Evolutionary conservation across 441 rosid species (phyloP), one percentile per base, ranked within the genome.

Genomic region (Erodium moschatum): DNA sequence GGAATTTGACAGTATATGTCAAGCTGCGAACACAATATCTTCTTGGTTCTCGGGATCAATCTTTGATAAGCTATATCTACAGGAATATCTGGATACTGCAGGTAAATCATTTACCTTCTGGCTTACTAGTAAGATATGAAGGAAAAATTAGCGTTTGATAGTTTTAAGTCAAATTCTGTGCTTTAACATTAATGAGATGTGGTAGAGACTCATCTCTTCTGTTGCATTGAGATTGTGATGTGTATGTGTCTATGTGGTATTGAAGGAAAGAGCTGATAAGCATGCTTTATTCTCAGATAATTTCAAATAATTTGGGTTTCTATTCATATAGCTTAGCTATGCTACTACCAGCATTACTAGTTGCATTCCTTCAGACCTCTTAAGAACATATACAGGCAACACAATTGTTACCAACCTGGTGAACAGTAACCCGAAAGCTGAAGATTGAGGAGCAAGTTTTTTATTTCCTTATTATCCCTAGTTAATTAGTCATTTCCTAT

Each of bases 1-100:
- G 99, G 99, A 94, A 75, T 94, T 94, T 76, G 97, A 91, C 68
- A 87, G 99, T 78, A 83, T 91, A 62, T 66, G 78, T 62, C 97
- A 91, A 74, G 99, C 97, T 63, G 85, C 76, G 67, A 77, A 70
- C 62, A 85, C 76, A 65, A 77, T 85, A 65, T 74, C 87, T 65
- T 85, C 81, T 50, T 94, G 99, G 97, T 91, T 94, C 84, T 87
- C 87, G 0, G 97, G 97, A 76, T 78, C 90, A 65, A 31, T 12
- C 66, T 67, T 74, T 10, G 97, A 94, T 70, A 74, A 69, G 74
- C 82, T 40, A 67, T 79, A 62, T 70, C 76, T 94, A 74, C 81
- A 73, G 75, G 81, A 83, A 64, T 82, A 83, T 80, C 80, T 94
- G 71, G 81, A 82, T 70, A 75, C 85, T 64, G 69, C 79, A n/a